These are phyloP conservation scores for Tylopilus plumbeoviolaceoides DNA, from an alignment of 768 basidiomycete genomes.

Conservation along the genomic window DNA sequence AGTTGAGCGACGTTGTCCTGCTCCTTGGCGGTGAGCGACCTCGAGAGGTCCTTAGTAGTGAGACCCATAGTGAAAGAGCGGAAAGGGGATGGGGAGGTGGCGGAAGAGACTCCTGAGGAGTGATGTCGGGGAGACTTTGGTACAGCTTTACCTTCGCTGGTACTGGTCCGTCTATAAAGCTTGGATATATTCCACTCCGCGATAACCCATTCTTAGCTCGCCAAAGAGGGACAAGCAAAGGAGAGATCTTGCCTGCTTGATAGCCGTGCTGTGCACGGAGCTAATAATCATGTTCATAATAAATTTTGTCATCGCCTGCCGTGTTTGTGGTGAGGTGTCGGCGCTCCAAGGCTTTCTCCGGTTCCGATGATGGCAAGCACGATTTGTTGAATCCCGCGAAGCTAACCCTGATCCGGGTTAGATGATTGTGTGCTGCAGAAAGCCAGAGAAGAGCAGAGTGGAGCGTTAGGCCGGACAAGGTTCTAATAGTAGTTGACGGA, in stretches of 20 bases:
- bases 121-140: slow-evolving; percentile 11
- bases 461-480: not conserved
- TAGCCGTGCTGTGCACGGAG: slow-evolving; percentile 30
- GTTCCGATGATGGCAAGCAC: slow-evolving; percentile 16
- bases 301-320: slow-evolving; percentile 24
- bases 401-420: slow-evolving; percentile 14
- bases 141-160: slow-evolving; percentile 18
- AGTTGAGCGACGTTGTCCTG: slow-evolving; percentile 70
- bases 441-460: not conserved
- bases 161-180: slow-evolving; percentile 24
- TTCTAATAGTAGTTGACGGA: slow-evolving; percentile 1
- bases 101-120: slow-evolving; percentile 9
- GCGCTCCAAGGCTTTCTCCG: slow-evolving; percentile 27
- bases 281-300: slow-evolving; percentile 20
- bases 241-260: slow-evolving; percentile 28
- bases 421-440: not conserved
- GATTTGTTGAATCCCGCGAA: slow-evolving; percentile 20
- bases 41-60: slow-evolving; percentile 24
- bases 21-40: slow-evolving; percentile 61
- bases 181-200: slow-evolving; percentile 22
- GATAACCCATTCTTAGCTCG: slow-evolving; percentile 19
- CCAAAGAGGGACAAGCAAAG: slow-evolving; percentile 20
- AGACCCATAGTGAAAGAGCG: slow-evolving; percentile 26
- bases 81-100: slow-evolving; percentile 3
- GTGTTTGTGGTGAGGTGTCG: slow-evolving; percentile 25